Evolutionary conservation across 2,329 filamentous ascomycete species (phyloP).

Genomic region (Aspergillus candidus): DNA sequence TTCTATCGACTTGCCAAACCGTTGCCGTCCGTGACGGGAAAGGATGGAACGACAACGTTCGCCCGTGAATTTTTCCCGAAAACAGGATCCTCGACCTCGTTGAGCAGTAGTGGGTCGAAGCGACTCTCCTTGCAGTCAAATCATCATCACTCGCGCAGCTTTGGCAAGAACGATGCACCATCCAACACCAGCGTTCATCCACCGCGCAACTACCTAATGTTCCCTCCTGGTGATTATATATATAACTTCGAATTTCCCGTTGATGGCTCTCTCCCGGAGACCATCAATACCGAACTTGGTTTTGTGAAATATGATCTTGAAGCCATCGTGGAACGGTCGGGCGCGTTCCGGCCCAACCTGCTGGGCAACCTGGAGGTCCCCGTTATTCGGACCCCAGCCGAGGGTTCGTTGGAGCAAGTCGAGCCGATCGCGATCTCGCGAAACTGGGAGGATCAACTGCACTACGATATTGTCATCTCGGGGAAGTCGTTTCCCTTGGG

Average conservation of each 20-base stretch:
- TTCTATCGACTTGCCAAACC: slow-evolving; percentile 51
- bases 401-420: slow-evolving; percentile 81
- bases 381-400: slow-evolving; percentile 77
- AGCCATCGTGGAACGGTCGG: slow-evolving; percentile 75
- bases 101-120: slow-evolving; percentile 49
- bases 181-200: slow-evolving; percentile 52
- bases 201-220: slow-evolving; percentile 79
- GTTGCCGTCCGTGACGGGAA: slow-evolving; percentile 21
- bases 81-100: slow-evolving; percentile 35
- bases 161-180: slow-evolving; percentile 68
- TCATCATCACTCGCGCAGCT: slow-evolving; percentile 75
- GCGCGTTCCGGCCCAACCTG: slow-evolving; percentile 83
- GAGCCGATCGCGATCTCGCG: slow-evolving; percentile 91
- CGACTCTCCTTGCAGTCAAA: slow-evolving; percentile 72
- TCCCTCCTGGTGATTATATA: slow-evolving; percentile 67
- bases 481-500: slow-evolving; percentile 92
- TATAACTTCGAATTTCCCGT: slow-evolving; percentile 77
- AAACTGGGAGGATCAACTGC: slow-evolving; percentile 90
- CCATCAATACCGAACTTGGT: slow-evolving; percentile 78
- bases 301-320: slow-evolving; percentile 85
- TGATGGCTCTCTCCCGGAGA: slow-evolving; percentile 73
- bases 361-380: slow-evolving; percentile 74
- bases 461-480: slow-evolving; percentile 94
- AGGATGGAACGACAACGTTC: slow-evolving; percentile 27
- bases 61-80: slow-evolving; percentile 36